phyloP scores from a whole-genome alignment of 2,329 filamentous ascomycete genomes.

The Cercospora nicotianae region DNA sequence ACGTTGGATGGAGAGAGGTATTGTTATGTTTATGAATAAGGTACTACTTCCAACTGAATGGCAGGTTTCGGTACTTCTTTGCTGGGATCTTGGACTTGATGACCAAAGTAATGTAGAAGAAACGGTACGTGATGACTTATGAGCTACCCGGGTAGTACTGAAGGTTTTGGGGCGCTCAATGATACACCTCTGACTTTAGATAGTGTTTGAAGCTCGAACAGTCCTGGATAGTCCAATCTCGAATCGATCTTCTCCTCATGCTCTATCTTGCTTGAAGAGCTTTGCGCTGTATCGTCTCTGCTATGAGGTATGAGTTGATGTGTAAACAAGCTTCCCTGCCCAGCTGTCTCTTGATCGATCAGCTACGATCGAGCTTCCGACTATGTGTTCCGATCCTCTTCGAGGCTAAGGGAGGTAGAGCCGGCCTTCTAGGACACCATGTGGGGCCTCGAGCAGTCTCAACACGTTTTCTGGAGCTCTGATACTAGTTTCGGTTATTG shows the following conservation, averaged over 20 bases:
- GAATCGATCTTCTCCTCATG: no score
- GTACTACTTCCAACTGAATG: not conserved
- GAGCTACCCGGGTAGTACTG: not conserved
- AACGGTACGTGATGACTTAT: not conserved
- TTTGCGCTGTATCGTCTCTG: not conserved
- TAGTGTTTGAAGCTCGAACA: not conserved
- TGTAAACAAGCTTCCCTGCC: not conserved
- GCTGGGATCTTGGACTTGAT: not conserved
- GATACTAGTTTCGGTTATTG: not conserved
- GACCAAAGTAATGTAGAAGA: not conserved
- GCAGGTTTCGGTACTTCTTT: not conserved
- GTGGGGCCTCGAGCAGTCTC: not conserved
- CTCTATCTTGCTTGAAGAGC: not conserved
- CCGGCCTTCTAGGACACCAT: not conserved
- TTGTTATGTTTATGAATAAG: conserved; percentile 24
- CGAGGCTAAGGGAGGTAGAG: not conserved
- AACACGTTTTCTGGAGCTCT: not conserved
- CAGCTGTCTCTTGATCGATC: not conserved
- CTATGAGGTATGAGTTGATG: not conserved
- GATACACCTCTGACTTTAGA: not conserved
- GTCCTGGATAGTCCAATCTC: no score
- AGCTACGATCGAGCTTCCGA: not conserved
- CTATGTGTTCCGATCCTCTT: not conserved
- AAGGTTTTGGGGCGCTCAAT: not conserved
- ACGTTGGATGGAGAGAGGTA: conserved; percentile 14